Conservation (phyloP, 768 basidiomycete species). For the Russula lepida region DNA sequence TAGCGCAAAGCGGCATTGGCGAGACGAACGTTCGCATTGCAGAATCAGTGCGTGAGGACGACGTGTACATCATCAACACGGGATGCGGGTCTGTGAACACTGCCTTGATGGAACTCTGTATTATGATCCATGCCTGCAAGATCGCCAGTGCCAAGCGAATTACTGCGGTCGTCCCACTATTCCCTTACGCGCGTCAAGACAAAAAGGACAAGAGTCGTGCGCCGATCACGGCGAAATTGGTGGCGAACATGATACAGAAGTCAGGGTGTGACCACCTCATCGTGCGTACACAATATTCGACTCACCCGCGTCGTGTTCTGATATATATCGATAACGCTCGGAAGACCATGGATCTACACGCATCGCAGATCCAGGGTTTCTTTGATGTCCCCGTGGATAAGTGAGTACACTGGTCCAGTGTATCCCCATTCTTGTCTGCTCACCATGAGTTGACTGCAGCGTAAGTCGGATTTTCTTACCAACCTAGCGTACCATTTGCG, state of each 20-base stretch:
- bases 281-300: constrained; percentile 39
- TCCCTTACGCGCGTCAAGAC: constrained; percentile 96
- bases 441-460: constrained; percentile 26
- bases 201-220: constrained; percentile 99
- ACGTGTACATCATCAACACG: constrained; percentile 98
- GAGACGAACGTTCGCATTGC: constrained; percentile 88
- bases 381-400: constrained; percentile 99
- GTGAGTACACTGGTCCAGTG: constrained; percentile 43
- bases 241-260: constrained; percentile 94
- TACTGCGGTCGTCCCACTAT: constrained; percentile 96
- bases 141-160: constrained; percentile 98
- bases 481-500: constrained; percentile 21
- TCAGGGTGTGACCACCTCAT: constrained; percentile 96
- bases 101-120: constrained; percentile 94
- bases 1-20: constrained; percentile 82
- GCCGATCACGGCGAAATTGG: constrained; percentile 95
- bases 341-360: constrained; percentile 99
- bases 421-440: constrained; percentile 4
- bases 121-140: constrained; percentile 99
- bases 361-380: constrained; percentile 98
- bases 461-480: constrained; percentile 34
- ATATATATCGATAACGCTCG: constrained; percentile 25
- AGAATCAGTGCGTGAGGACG: constrained; percentile 95
- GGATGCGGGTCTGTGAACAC: constrained; percentile 84
- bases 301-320: not conserved